Base-by-base conservation (phyloP, 1,139 yeast species). In the Oligophagozyma castellii region DNA sequence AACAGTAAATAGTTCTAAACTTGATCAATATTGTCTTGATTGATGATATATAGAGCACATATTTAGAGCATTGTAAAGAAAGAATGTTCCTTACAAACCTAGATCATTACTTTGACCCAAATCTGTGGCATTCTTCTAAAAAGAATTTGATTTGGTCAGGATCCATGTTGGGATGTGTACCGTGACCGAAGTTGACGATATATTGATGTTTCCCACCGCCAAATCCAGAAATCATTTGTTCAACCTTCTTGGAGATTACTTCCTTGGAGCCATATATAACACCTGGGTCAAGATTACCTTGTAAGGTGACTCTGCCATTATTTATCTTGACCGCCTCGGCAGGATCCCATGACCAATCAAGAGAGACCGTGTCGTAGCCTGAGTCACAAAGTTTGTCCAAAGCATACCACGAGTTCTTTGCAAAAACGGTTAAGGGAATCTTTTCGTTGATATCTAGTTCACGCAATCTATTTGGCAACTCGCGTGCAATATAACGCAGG, bases 341-440 rank as follows among this genome's bases (percentile, higher is more conserved):
- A 15, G 98, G 98, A 42, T 70, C 75, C 59, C 75, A 77, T 27
- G 74, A 62, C 96, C 96, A 89, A 56, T 89, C 98, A 34, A 89
- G 66, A 2, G 96, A 84, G 12, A 89, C 84, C 15, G 73, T 70
- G 48, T 86, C 75, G 57, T 83, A 92, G 5, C 92, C 93, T n/a
- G 81, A 60, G 24, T 71, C 73, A 49, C 94, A 79, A 38, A 89
- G 63, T 33, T 75, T 78, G 45, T 89, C 92, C 34, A 89, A 63
- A 4, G 96, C 95, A 48, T 84, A 89, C 96, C 96, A 89, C 0
- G 98, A 93, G 29, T 95, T 95, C 59, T 86, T 89, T 20, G 96
- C 89, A 50, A 89, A 89, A 4, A 84, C 75, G 0, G 94, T 80
- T 50, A 89, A 59, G 23, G 98, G 98, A 24, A 92, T 73, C 23